Percentiles rank a stretch among this genome's conserved stretches.
Conservation (phyloP, 495 filamentous ascomycete species). For the Trichoderma reesei region DNA sequence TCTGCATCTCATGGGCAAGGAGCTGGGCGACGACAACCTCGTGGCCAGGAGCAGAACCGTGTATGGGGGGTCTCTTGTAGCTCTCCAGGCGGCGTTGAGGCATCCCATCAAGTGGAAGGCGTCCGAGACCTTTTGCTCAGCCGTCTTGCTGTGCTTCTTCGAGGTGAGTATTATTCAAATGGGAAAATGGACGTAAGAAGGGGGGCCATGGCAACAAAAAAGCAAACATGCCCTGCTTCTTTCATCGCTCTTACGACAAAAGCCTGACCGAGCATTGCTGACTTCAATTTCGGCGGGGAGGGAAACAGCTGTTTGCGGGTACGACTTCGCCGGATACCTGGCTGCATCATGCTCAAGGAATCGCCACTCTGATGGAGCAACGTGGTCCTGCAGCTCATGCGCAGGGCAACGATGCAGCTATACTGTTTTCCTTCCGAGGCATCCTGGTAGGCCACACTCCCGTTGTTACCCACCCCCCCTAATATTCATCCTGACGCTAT, state of each 20-base stretch:
- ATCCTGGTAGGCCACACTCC: conserved; percentile 11
- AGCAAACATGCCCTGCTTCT: not conserved
- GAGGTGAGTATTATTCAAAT: no score
- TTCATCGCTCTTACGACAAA: not conserved
- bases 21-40: conserved; percentile 7
- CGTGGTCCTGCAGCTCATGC: conserved; percentile 13
- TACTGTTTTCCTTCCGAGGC: conserved; percentile 16
- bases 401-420: conserved; percentile 11
- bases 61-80: conserved; percentile 16
- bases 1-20: conserved; percentile 15
- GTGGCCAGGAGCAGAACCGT: conserved; percentile 14
- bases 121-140: conserved; percentile 16
- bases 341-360: conserved; percentile 16
- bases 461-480: not conserved
- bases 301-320: conserved; percentile 15
- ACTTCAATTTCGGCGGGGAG: not conserved
- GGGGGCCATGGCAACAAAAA: no score
- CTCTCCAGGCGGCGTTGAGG: conserved; percentile 14
- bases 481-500: not conserved
- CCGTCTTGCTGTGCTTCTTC: conserved; percentile 16
- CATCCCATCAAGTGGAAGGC: conserved; percentile 16
- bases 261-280: not conserved
- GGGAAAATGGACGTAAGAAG: no score
- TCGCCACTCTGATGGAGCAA: conserved; percentile 15
- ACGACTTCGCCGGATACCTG: conserved; percentile 14